Evolutionary conservation across 2,329 filamentous ascomycete species (phyloP), one percentile per base, ranked within the genome.

Genomic region (Pestalotiopsis sp.): DNA sequence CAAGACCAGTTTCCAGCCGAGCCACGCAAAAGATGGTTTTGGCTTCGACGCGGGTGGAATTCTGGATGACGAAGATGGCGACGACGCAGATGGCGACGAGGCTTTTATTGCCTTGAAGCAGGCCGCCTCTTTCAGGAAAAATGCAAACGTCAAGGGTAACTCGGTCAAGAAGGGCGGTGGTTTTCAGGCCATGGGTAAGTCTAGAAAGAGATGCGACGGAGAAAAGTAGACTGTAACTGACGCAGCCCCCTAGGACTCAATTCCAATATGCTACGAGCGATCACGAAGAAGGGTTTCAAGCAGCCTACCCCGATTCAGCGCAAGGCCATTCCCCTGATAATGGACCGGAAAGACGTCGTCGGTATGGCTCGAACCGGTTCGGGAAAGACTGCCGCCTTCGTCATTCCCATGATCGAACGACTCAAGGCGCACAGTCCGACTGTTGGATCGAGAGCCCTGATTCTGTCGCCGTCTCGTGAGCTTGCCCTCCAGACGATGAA

Each of bases 321-420:
- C 74, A 98, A 98, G 82, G 94, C 96, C 2, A 97, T 99, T 62
- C 97, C 96, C 4, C 85, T 98, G 67, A 90, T 99, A 67, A 85
- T 98, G 74, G 93, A 97, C 71, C 89, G 92, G 67, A 93, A 94
- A 81, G 96, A 99, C 86, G 93, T 98, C n/a, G 95, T 99, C 27
- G 97, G 95, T 73, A 99, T 99, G 96, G 96, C 96, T 7, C 88
- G 97, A 73, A 99, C 97, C n/a, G 96, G 96, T 78, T 98, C 95
- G 23, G 96, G 96, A 84, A 99, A 99, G 85, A 99, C 97, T 1
- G 96, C 95, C 1, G 96, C 96, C 25, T 99, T 99, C 80, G 94
- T 98, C 31, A 97, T 99, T 72, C 96, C 96, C 58, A 97, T 99
- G 95, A 94, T 99, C 70, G 94, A 99, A 83, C 93, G 92, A 73